Percentiles rank a stretch among this genome's conserved stretches.
Evolutionary conservation across 2,329 filamentous ascomycete species (phyloP).

Genomic region (Torrubiella hemipterigena): DNA sequence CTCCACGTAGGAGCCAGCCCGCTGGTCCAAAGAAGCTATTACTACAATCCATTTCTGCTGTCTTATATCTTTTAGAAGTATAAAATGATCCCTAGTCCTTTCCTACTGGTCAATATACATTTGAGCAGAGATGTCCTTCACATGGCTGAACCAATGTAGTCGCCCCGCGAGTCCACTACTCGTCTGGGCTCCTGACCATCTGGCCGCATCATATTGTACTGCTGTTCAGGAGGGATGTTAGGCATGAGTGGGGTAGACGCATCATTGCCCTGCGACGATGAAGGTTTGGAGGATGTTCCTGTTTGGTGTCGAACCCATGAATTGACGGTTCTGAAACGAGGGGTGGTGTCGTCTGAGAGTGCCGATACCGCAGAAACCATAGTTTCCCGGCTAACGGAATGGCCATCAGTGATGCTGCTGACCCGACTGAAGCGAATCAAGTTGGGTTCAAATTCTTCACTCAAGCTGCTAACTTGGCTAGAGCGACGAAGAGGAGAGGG

Average conservation of each 20-base stretch:
- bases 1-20: too few relatives aligned
- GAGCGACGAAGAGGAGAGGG: conserved; percentile 4
- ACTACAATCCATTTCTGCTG: too few relatives aligned
- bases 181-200: conserved; percentile 34
- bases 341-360: conserved; percentile 41
- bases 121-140: too few relatives aligned
- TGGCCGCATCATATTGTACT: conserved; percentile 38
- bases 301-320: conserved; percentile 57
- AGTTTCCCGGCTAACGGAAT: conserved; percentile 28
- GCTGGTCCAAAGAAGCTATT: too few relatives aligned
- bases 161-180: conserved; percentile 16
- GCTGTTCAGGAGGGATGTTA: conserved; percentile 29
- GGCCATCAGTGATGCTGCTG: conserved; percentile 1
- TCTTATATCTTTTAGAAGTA: too few relatives aligned
- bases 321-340: conserved; percentile 44
- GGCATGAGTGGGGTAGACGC: conserved; percentile 25
- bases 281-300: conserved; percentile 37
- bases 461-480: conserved; percentile 5
- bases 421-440: too few relatives aligned
- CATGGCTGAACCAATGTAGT: too few relatives aligned
- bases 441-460: too few relatives aligned
- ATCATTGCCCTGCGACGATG: conserved; percentile 23
- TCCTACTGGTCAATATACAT: too few relatives aligned
- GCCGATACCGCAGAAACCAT: conserved; percentile 38
- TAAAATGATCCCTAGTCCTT: too few relatives aligned